These are phyloP conservation scores for Aspergillus oerlinghausenensis DNA, from an alignment of 2,329 filamentous ascomycete genomes.

Conservation along the genomic window DNA sequence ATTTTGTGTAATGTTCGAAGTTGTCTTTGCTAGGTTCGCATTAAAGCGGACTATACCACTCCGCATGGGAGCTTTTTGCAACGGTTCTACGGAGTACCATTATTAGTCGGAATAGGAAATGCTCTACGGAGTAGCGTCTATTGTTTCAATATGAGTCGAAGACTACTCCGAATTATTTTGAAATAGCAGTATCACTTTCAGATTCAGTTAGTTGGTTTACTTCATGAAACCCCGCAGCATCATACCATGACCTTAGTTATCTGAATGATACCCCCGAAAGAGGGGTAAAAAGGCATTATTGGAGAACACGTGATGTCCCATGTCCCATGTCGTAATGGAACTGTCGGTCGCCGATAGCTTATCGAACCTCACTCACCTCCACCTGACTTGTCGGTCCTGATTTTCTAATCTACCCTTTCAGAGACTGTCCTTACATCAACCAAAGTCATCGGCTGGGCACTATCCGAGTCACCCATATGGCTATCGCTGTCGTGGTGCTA, in stretches of 20 bases:
- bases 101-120: not conserved
- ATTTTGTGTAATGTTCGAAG: not conserved
- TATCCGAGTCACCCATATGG: slow-evolving; percentile 18
- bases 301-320: slow-evolving; percentile 7
- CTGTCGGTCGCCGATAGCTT: not conserved
- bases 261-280: not conserved
- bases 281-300: not conserved
- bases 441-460: not conserved
- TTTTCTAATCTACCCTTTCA: not conserved
- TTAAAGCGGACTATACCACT: not conserved
- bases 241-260: not conserved
- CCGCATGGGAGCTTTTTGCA: too few relatives aligned
- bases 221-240: not conserved
- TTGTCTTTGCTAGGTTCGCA: too few relatives aligned
- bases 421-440: not conserved
- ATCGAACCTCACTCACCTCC: not conserved
- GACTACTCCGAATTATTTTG: not conserved
- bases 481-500: slow-evolving; percentile 13
- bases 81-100: too few relatives aligned
- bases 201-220: not conserved
- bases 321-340: slow-evolving; percentile 9
- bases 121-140: not conserved
- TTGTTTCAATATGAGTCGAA: not conserved
- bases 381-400: not conserved
- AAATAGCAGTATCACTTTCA: not conserved